Conservation (phyloP, 352 stramenopile genomes). For the Thalassiosira hispida region DNA sequence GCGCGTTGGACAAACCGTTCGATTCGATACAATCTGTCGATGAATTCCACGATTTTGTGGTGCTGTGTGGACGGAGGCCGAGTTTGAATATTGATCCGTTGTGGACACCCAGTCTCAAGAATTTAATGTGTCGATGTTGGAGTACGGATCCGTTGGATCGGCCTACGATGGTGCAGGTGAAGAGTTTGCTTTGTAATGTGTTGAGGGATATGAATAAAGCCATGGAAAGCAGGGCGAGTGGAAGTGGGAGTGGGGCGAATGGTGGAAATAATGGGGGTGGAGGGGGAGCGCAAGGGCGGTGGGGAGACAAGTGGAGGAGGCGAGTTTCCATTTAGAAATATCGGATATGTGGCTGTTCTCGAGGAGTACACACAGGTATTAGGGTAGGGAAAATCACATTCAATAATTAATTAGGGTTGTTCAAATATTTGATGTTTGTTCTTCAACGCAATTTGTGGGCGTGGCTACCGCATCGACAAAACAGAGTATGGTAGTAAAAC, state of each 20-base stretch:
- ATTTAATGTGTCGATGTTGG: slow-evolving; percentile 57
- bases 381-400: too few relatives aligned
- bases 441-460: too few relatives aligned
- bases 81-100: slow-evolving; percentile 33
- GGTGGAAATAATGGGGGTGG: not conserved
- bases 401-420: too few relatives aligned
- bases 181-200: slow-evolving; percentile 36
- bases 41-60: slow-evolving; percentile 40
- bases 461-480: too few relatives aligned
- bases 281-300: not conserved
- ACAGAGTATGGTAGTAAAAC: too few relatives aligned
- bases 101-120: slow-evolving; percentile 33
- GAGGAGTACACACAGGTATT: too few relatives aligned
- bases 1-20: slow-evolving; percentile 61
- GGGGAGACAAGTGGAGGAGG: slow-evolving; percentile 5
- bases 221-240: not conserved
- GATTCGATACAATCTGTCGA: slow-evolving; percentile 30
- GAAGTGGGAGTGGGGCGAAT: not conserved
- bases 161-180: slow-evolving; percentile 45
- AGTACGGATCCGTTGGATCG: slow-evolving; percentile 22
- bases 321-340: not conserved
- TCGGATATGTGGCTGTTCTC: too few relatives aligned
- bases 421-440: too few relatives aligned
- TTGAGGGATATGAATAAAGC: slow-evolving; percentile 35
- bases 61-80: slow-evolving; percentile 34